Evolutionary conservation across 2,329 filamentous ascomycete species (phyloP).

Genomic region (Pseudogymnoascus sp.): DNA sequence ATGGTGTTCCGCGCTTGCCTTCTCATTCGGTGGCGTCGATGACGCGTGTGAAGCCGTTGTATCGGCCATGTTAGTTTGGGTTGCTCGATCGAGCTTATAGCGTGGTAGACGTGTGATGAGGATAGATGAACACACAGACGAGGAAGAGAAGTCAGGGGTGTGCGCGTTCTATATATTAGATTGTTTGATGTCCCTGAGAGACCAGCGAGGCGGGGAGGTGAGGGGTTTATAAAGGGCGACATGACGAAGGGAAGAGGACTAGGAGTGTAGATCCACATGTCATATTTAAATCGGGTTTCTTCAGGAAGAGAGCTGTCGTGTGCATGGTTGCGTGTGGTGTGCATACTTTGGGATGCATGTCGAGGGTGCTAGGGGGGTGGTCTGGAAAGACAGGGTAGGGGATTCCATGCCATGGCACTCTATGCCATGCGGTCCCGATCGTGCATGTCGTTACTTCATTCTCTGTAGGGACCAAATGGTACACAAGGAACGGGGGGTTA

Average conservation of each 20-base stretch:
- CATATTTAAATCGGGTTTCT: not conserved
- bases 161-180: not conserved
- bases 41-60: conserved; percentile 14
- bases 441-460: not conserved
- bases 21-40: conserved; percentile 17
- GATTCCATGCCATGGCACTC: not conserved
- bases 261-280: not conserved
- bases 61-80: not conserved
- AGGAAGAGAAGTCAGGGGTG: not conserved
- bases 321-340: not conserved
- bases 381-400: not conserved
- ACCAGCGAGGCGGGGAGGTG: not conserved
- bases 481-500: not conserved
- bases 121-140: not conserved
- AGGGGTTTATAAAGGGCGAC: not conserved
- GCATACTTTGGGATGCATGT: not conserved
- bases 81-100: not conserved
- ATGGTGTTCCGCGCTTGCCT: conserved; percentile 11
- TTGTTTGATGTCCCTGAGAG: not conserved
- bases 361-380: not conserved
- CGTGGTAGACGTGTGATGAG: not conserved
- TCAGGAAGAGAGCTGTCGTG: not conserved
- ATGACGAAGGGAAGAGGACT: not conserved
- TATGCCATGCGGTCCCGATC: not conserved
- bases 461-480: not conserved